These are phyloP conservation scores for Daldinia sp. DNA, from an alignment of 2,329 filamentous ascomycete species.

Conservation along the genomic window DNA sequence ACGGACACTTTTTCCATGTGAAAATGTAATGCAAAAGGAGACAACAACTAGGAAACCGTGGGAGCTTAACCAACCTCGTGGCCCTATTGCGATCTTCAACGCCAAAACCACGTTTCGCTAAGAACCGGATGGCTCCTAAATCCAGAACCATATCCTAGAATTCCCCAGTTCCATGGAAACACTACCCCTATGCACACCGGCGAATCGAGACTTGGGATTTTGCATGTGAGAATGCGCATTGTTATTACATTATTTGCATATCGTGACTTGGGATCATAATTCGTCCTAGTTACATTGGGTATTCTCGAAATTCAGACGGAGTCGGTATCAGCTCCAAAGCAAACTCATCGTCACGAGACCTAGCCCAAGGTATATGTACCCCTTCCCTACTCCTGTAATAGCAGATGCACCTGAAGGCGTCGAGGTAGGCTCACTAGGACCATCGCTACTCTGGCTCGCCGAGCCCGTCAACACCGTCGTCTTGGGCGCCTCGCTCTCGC, in stretches of 20 bases:
- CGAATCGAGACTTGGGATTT: not conserved
- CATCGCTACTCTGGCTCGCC: constrained; percentile 6
- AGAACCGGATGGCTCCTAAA: not conserved
- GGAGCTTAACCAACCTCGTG: not conserved
- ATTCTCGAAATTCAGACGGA: too few species aligned
- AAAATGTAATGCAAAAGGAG: not conserved
- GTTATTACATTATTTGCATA: not conserved
- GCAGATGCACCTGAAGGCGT: constrained; percentile 18
- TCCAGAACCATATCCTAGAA: too few species aligned
- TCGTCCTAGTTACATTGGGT: too few species aligned
- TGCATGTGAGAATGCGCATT: not conserved
- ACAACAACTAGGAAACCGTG: too few species aligned
- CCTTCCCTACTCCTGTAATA: constrained; percentile 1
- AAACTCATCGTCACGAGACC: constrained; percentile 12
- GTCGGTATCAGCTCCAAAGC: constrained; percentile 26
- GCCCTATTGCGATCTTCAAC: not conserved
- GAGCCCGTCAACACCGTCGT: constrained; percentile 3
- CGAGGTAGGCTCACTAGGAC: not conserved
- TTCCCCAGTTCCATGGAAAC: not conserved
- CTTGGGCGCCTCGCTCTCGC: not conserved
- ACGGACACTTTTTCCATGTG: not conserved
- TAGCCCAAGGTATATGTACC: constrained; percentile 11
- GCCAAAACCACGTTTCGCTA: not conserved
- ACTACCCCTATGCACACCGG: not conserved
- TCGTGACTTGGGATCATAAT: not conserved